Evolutionary conservation across 495 filamentous ascomycete genomes (phyloP), one percentile per base, ranked within the genome.

Genomic region (Thozetella sp.): DNA sequence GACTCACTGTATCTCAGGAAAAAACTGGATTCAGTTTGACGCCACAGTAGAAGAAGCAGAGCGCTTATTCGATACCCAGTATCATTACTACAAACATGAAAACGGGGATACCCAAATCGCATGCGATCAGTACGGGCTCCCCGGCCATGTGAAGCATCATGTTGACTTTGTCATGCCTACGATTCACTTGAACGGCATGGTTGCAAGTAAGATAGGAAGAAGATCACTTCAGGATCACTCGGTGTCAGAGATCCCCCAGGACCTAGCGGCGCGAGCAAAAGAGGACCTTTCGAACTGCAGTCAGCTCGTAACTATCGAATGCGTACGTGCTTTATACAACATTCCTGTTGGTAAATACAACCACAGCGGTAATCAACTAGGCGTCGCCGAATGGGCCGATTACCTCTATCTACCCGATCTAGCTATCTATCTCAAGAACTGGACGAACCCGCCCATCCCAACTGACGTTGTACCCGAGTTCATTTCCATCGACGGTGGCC

Each of bases 1-100:
- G 30, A 37, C 30, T 37, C 30, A 6, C 30, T 37, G 30, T 37
- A 6, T 15, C 51, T 6, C 37, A 65, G 63, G 63, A 3, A 56
- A 57, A 22, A 73, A 68, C 55, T 82, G 77, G 66, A 63, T 86
- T 24, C 65, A 78, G 6, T 85, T 88, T 58, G 76, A 86, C 60
- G 81, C 81, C 15, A 80, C 72, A 1, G 64, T 74, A 17, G 66
- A 74, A 25, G 84, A 88, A 60, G 78, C 78, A 0, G 86, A 90
- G 61, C 67, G 64, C 9, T 75, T 90, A 1, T 79, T 90, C 53
- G 72, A 80, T 57, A 83, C 87, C 2, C 73, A 86, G 58, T 90
- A 88, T 63, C 80, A 84, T 59, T 58, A 82, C 45, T 86, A 87
- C 65, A 71, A 81, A 57, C 83, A 88, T 59, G 57, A 63, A 10